Evolutionary conservation across 2,329 filamentous ascomycete genomes (phyloP).

Genomic region (Emericellopsis cladophorae): DNA sequence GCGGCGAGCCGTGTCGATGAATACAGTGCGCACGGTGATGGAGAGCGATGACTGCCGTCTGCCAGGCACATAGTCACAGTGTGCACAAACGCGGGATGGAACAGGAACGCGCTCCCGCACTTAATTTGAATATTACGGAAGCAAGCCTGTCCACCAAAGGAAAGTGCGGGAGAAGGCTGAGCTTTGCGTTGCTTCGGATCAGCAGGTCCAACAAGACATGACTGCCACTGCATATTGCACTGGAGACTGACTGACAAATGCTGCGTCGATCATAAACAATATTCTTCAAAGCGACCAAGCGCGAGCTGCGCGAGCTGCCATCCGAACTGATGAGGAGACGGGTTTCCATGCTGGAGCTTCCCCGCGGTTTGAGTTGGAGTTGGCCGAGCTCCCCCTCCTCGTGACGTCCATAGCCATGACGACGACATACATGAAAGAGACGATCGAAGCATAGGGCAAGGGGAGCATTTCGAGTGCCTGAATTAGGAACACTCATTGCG

Average conservation of each 20-base stretch:
- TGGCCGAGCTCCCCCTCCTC: slow-evolving; percentile 1
- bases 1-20: slow-evolving; percentile 11
- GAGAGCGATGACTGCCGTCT: too few relatives aligned
- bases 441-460: too few relatives aligned
- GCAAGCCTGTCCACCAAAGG: too few relatives aligned
- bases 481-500: too few relatives aligned
- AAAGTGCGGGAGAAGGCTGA: too few relatives aligned
- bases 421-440: not conserved
- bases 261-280: too few relatives aligned
- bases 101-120: not conserved
- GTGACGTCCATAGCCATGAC: not conserved
- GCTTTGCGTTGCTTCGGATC: too few relatives aligned
- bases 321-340: not conserved
- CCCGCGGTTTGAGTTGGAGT: not conserved
- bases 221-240: too few relatives aligned
- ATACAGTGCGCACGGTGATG: slow-evolving; percentile 4
- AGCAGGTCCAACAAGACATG: too few relatives aligned
- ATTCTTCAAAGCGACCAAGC: not conserved
- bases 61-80: slow-evolving; percentile 10
- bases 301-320: too few relatives aligned
- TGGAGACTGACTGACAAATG: too few relatives aligned
- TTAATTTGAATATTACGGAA: not conserved
- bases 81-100: slow-evolving; percentile 3
- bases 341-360: not conserved
- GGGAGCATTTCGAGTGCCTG: too few relatives aligned